phyloP scores from a whole-genome alignment of 495 filamentous ascomycete genomes.

The Cercophora newfieldiana region DNA sequence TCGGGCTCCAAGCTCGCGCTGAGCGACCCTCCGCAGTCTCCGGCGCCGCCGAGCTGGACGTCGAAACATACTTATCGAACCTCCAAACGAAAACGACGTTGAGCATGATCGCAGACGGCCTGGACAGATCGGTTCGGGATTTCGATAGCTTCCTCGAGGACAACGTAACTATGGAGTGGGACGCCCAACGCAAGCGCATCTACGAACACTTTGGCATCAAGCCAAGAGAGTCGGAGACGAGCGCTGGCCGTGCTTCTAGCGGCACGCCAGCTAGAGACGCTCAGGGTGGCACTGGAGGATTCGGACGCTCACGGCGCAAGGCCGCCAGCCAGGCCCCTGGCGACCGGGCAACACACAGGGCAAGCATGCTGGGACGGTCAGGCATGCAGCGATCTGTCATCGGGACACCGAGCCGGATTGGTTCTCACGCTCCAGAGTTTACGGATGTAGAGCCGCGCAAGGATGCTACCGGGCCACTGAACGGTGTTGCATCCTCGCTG shows the following conservation, averaged over 20 bases:
- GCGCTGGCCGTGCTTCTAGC: conserved; percentile 36
- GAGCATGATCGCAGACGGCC: conserved; percentile 84
- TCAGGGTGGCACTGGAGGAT: conserved; percentile 40
- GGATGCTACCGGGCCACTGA: conserved; percentile 39
- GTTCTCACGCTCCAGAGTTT: conserved; percentile 59
- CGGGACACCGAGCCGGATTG: conserved; percentile 66
- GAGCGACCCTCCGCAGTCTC: conserved; percentile 31
- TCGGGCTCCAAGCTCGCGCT: conserved; percentile 43
- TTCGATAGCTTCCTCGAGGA: conserved; percentile 93
- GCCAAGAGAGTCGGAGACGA: conserved; percentile 52
- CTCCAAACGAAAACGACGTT: conserved; percentile 88
- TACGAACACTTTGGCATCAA: conserved; percentile 95
- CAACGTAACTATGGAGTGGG: conserved; percentile 93
- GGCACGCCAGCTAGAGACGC: conserved; percentile 54
- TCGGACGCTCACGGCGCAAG: conserved; percentile 56
- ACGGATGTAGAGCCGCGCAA: conserved; percentile 64
- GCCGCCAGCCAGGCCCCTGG: conserved; percentile 37
- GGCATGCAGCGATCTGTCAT: conserved; percentile 78
- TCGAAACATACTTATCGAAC: conserved; percentile 77
- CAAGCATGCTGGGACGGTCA: conserved; percentile 72
- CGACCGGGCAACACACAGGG: conserved; percentile 40
- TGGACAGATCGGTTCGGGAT: conserved; percentile 80
- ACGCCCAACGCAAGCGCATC: conserved; percentile 84
- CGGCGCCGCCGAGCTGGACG: conserved; percentile 64
- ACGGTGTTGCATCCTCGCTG: conserved; percentile 46